A percentile compares a stretch with the other conserved stretches of the same genome.
Conservation (phyloP, 148 eudicot species). For the Dianthus caryophyllus region DNA sequence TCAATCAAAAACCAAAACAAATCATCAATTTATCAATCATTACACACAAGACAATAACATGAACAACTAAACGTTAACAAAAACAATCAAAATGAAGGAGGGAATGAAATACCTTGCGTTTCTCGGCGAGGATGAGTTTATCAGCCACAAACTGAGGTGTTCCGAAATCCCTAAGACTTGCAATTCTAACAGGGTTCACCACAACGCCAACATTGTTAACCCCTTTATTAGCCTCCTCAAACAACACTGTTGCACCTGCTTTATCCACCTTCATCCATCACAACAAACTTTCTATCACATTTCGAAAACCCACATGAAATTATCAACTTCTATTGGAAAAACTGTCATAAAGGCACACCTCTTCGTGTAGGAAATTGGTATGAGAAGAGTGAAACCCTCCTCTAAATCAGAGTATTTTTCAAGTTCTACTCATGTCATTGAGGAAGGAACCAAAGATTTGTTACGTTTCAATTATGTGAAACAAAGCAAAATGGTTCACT, state of each 20-base stretch:
- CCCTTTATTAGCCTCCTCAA: constrained; percentile 67
- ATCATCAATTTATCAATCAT: neutral
- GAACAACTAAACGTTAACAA: neutral
- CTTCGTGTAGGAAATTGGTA: too few relatives aligned
- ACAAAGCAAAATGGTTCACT: too few relatives aligned
- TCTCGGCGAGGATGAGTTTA: constrained; percentile 81
- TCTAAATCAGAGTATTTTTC: too few relatives aligned
- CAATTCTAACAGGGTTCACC: constrained; percentile 71
- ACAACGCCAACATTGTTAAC: constrained; percentile 80
- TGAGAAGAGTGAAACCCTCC: too few relatives aligned
- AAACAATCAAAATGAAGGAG: neutral
- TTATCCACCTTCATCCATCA: constrained; percentile 68
- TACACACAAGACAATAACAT: neutral
- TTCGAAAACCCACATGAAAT: neutral
- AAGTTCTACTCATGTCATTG: too few relatives aligned
- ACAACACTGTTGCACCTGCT: constrained; percentile 82
- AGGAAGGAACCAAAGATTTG: too few relatives aligned
- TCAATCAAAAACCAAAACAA: neutral
- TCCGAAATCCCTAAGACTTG: constrained; percentile 63
- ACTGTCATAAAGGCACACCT: too few relatives aligned
- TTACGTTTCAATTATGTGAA: too few relatives aligned
- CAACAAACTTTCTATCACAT: neutral
- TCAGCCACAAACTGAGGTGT: constrained; percentile 81
- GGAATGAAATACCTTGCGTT: constrained; percentile 56
- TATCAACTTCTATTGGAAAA: neutral